Base-by-base conservation (phyloP, 176 grass and related monocot genomes). In the Saccharum officinarum region DNA sequence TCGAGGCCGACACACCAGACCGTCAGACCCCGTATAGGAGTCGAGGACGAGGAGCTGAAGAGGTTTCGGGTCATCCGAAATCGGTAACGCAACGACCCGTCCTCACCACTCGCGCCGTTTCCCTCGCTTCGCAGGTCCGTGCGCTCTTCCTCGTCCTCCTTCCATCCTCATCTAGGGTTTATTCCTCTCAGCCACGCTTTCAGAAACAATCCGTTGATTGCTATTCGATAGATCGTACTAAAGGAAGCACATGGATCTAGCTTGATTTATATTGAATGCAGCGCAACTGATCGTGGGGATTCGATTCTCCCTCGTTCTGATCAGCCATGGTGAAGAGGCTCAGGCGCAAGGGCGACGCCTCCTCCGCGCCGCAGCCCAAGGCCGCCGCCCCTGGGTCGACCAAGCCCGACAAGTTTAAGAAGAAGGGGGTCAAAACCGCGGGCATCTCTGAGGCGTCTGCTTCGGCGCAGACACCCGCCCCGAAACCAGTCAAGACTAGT, bases 321-420 rank as follows among this genome's bases (percentile, higher is more conserved):
- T 64, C 69, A 90, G 84, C 74, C 60, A 90, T 90, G 88, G 84
- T 86, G 80, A 90, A 68, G 84, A 74, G 15, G 68, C 59, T 75
- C 34, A 82, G 54, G 82, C 82, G 71, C 77, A 77, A 73, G 82
- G 90, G 81, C 20, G 50, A 33, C 12, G 63, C 22, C 50, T 10
- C 74, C 10, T 49, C 62, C 16, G 73, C 66, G 75, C 54, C 75
- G 74, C 26, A 37, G 60, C 42, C 80, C 57, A 90, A 86, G 45
- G 16, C 37, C 25, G 50, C 10, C 57, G 17, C 54, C 31, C 44
- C 88, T 28, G 67, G 57, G 45, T 11, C 67, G 28, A 17, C 38
- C 7, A 75, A 66, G 46, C 34, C 73, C 34, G 25, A 12, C 44
- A 30, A 25, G 10, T 60, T 74, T 38, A 90, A 79, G 74, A 86